phyloP scores from a whole-genome alignment of 192 early-diverging fungal genomes.

The Cladochytrium replicatum region DNA sequence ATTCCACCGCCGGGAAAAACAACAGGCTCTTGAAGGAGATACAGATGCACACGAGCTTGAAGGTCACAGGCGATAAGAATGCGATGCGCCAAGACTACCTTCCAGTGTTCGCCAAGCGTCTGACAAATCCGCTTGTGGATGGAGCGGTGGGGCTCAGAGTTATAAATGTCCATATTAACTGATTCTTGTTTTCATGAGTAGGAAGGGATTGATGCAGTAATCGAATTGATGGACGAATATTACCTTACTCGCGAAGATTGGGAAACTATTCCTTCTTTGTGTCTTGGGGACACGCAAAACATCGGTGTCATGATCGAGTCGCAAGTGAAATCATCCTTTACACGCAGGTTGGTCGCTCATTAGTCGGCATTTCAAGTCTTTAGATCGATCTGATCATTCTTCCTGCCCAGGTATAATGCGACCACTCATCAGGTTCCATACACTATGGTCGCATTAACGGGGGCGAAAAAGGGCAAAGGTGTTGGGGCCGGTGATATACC shows the following conservation, averaged over 20 bases:
- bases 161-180: slow-evolving; percentile 16
- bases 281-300: slow-evolving; percentile 56
- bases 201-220: slow-evolving; percentile 60
- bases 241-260: slow-evolving; percentile 79
- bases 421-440: slow-evolving; percentile 53
- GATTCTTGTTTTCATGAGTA: slow-evolving; percentile 14
- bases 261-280: slow-evolving; percentile 75
- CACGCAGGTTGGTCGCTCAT: no score
- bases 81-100: slow-evolving; percentile 83
- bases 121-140: slow-evolving; percentile 43
- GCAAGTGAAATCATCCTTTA: slow-evolving; percentile 45
- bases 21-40: slow-evolving; percentile 66
- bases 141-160: slow-evolving; percentile 12
- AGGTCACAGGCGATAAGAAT: slow-evolving; percentile 70
- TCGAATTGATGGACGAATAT: slow-evolving; percentile 85
- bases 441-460: slow-evolving; percentile 25
- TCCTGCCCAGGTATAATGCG: slow-evolving; percentile 66
- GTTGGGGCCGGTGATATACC: slow-evolving; percentile 20
- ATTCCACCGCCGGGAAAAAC: slow-evolving; percentile 68
- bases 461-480: slow-evolving; percentile 15
- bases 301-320: slow-evolving; percentile 58
- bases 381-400: no score
- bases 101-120: slow-evolving; percentile 48
- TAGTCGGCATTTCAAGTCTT: no score
- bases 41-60: slow-evolving; percentile 77